Conservation (phyloP, 139 green algal genomes). For the Coelastrella sp. region DNA sequence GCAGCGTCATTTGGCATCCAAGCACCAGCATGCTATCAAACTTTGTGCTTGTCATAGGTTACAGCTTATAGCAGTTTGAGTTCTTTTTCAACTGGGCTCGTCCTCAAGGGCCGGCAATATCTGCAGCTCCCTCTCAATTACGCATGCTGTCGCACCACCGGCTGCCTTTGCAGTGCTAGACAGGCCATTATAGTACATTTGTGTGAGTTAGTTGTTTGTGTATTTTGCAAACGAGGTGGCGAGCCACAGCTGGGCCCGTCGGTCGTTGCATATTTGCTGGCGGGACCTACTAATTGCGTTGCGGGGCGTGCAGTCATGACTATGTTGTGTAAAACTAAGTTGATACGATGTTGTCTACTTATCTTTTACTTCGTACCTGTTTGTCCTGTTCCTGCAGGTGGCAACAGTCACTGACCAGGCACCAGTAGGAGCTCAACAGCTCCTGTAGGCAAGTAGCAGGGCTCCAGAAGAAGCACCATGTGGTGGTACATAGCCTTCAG, state of each 20-base stretch:
- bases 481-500: conserved; percentile 65
- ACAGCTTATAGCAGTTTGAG: neutral
- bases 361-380: too few relatives aligned
- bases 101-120: neutral
- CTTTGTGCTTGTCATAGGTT: too few relatives aligned
- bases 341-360: too few relatives aligned
- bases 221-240: neutral
- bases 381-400: too few relatives aligned
- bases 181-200: too few relatives aligned
- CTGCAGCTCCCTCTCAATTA: neutral
- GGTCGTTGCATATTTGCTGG: conserved; percentile 10
- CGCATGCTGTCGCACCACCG: neutral
- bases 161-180: neutral
- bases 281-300: neutral
- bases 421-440: neutral
- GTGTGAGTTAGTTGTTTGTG: neutral
- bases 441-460: conserved; percentile 11
- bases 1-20: neutral
- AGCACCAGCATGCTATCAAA: neutral
- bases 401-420: neutral
- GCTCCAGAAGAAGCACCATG: conserved; percentile 24
- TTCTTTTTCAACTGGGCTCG: neutral
- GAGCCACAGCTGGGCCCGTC: neutral
- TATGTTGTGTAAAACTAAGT: too few relatives aligned
- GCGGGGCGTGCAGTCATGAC: too few relatives aligned